These are phyloP conservation scores for Astragalus glycyphyllos DNA, from an alignment of 306 rosid genomes.

Conservation along the genomic window DNA sequence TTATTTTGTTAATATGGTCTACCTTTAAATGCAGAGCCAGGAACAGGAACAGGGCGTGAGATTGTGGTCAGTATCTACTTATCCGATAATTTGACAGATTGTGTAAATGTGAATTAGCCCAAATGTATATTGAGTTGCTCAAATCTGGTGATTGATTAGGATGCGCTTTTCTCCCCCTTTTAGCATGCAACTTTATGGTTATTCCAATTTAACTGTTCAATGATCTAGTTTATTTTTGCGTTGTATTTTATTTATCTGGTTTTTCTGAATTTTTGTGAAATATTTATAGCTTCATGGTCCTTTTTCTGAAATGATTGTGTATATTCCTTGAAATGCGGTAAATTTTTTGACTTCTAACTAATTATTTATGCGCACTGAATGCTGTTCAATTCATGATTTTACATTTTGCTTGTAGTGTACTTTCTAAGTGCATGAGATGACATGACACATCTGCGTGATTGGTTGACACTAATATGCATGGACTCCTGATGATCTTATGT, in stretches of 20 bases:
- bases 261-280: constrained; percentile 1
- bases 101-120: constrained; percentile 10
- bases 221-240: not conserved
- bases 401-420: constrained; percentile 21
- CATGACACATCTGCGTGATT: constrained; percentile 5
- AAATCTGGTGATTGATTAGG: constrained; percentile 17
- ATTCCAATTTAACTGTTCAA: constrained; percentile 10
- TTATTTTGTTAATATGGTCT: constrained; percentile 29
- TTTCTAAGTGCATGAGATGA: constrained; percentile 25
- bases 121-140: constrained; percentile 16
- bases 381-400: constrained; percentile 13
- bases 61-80: constrained; percentile 69
- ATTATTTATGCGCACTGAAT: constrained; percentile 8
- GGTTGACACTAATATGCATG: constrained; percentile 14
- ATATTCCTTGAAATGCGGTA: not conserved
- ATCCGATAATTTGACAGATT: constrained; percentile 23
- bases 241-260: not conserved
- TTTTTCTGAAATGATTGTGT: constrained; percentile 3
- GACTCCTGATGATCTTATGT: not conserved
- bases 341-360: not conserved
- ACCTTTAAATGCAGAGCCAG: constrained; percentile 69
- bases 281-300: constrained; percentile 10
- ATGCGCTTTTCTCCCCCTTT: constrained; percentile 19
- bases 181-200: constrained; percentile 1
- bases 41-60: constrained; percentile 79